Conservation (phyloP, 805 yeast genomes). For the Vanderwaltozyma polyspora region DNA sequence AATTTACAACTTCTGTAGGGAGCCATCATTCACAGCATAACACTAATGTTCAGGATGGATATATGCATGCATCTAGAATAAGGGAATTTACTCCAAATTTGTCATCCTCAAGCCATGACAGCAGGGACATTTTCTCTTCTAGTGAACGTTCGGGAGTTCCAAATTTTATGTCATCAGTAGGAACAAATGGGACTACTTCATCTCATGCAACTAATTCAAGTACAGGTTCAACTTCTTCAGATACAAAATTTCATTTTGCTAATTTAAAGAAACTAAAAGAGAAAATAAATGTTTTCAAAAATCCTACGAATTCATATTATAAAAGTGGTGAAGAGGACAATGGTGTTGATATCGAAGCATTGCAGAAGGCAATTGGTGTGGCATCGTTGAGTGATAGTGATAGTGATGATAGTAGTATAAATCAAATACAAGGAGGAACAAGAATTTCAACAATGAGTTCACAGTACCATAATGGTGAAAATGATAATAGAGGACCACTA, state of each 20-base stretch:
- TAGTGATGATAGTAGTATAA: neutral
- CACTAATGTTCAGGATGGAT: constrained; percentile 4
- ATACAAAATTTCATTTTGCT: constrained; percentile 27
- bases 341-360: constrained; percentile 25
- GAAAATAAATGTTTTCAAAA: constrained; percentile 25
- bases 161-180: constrained; percentile 17
- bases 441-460: neutral
- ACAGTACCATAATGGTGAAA: no score
- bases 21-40: no score
- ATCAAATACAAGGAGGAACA: neutral
- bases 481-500: no score
- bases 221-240: constrained; percentile 18
- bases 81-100: constrained; percentile 18
- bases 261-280: constrained; percentile 26
- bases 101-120: neutral
- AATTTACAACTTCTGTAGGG: no score
- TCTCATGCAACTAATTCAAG: constrained; percentile 18
- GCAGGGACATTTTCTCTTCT: neutral
- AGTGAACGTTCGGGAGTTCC: constrained; percentile 2
- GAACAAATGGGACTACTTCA: constrained; percentile 13
- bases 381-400: constrained; percentile 7
- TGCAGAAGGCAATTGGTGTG: constrained; percentile 29
- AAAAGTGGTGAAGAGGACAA: constrained; percentile 6
- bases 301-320: constrained; percentile 14
- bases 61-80: constrained; percentile 22